Base-by-base conservation (phyloP, 768 basidiomycete species). In the Calocybe cyanea region DNA sequence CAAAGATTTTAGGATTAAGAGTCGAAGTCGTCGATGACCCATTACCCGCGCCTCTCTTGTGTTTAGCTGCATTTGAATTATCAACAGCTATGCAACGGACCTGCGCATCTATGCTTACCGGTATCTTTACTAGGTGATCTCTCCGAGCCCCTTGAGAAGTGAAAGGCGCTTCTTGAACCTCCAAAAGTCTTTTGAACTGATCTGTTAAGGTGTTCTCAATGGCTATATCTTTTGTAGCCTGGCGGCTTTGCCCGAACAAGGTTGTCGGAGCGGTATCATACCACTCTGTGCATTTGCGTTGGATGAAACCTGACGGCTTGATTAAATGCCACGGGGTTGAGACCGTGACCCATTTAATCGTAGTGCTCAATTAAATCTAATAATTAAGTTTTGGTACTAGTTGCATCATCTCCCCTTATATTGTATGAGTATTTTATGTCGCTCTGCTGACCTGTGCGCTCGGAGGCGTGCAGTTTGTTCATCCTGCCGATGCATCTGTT, bases 231-330 rank as follows among this genome's bases (percentile, higher is more conserved):
- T 41, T 35, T 15, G 20, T 30, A 7, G 21, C 23, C 18, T 45
- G 38, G 13, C 48, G 38, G 3, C 38, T 32, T 17, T 36, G 23
- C 4, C 13, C 9, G 14, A 44, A 11, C 7, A 40, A 32, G 3
- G 23, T 21, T 7, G 18, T 18, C 15, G 42, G 42, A 32, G 19
- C 34, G 7, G 32, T 9, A 14, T 6, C 17, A 32, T 41, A 24
- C 48, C 43, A 44, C 10, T 44, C 48, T 20, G 48, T 40, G 32
- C 33, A 31, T 23, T 44, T 28, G 8, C 23, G 31, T 9, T 23
- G 14, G 9, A 18, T 23, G 2, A 11, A n/a, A n/a, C n/a, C n/a
- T n/a, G n/a, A n/a, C n/a, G n/a, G n/a, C n/a, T n/a, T n/a, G n/a
- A n/a, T n/a, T n/a, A n/a, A n/a, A n/a, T n/a, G n/a, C n/a, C n/a